phyloP scores from a whole-genome alignment of 2,329 filamentous ascomycete genomes.

The Curvularia eragrostidis region DNA sequence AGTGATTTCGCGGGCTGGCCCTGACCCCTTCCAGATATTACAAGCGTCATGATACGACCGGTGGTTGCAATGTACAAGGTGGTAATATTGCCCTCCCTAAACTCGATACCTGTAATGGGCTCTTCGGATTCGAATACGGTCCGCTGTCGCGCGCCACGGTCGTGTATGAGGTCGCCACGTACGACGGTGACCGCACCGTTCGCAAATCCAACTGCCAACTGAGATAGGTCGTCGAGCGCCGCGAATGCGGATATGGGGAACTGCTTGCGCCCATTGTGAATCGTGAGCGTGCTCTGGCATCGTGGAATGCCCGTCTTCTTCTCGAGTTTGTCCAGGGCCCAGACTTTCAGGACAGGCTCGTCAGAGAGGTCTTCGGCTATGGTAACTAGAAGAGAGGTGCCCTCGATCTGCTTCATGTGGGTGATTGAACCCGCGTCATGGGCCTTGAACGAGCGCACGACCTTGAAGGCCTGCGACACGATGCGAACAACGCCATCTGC shows the following conservation, averaged over 20 bases:
- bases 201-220: slow-evolving; percentile 93
- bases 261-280: slow-evolving; percentile 89
- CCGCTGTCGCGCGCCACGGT: slow-evolving; percentile 90
- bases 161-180: slow-evolving; percentile 91
- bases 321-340: slow-evolving; percentile 90
- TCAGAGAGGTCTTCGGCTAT: slow-evolving; percentile 84
- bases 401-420: slow-evolving; percentile 90
- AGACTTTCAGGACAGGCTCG: slow-evolving; percentile 93
- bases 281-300: slow-evolving; percentile 82
- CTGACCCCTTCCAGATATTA: slow-evolving; percentile 87
- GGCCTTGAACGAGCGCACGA: slow-evolving; percentile 84
- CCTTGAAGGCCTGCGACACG: slow-evolving; percentile 84
- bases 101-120: slow-evolving; percentile 89
- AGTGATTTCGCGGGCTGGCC: slow-evolving; percentile 86
- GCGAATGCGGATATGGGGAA: slow-evolving; percentile 96
- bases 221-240: slow-evolving; percentile 84
- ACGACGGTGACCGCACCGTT: slow-evolving; percentile 95
- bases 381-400: slow-evolving; percentile 85
- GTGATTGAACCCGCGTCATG: slow-evolving; percentile 82
- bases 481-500: slow-evolving; percentile 87
- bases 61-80: slow-evolving; percentile 94
- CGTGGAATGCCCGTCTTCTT: slow-evolving; percentile 92
- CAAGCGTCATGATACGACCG: slow-evolving; percentile 81
- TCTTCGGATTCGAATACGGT: slow-evolving; percentile 97
- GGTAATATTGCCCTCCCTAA: slow-evolving; percentile 68